phyloP scores from a whole-genome alignment of 2,329 filamentous ascomycete genomes.

The Biscogniauxia sp. region DNA sequence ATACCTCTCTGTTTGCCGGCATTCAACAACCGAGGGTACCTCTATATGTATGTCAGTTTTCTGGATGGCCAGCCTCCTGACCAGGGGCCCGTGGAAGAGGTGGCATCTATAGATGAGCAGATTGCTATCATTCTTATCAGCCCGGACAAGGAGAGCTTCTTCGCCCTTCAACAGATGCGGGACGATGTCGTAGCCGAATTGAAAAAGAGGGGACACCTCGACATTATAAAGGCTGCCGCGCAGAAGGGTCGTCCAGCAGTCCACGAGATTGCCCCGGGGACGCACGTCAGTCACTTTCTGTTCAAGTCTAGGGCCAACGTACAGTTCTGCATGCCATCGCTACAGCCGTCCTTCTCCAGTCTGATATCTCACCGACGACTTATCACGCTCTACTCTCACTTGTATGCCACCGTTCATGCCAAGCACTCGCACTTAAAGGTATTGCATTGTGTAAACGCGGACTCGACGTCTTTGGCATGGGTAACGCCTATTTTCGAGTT shows the following conservation, averaged over 20 bases:
- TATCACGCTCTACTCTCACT: conserved; percentile 78
- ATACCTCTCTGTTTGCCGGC: conserved; percentile 92
- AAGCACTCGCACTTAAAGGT: conserved; percentile 85
- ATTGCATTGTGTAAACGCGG: conserved; percentile 72
- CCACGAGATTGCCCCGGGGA: conserved; percentile 75
- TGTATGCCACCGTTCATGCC: conserved; percentile 82
- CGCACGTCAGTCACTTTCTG: conserved; percentile 82
- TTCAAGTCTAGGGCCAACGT: conserved; percentile 96
- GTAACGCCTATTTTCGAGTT: conserved; percentile 88
- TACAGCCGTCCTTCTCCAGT: conserved; percentile 63
- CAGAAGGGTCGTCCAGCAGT: conserved; percentile 67
- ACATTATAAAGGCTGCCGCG: conserved; percentile 70
- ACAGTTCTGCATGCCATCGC: conserved; percentile 89
- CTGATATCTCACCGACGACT: conserved; percentile 65
- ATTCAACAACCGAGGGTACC: conserved; percentile 93
- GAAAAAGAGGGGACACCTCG: conserved; percentile 70
- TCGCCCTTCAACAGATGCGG: conserved; percentile 74
- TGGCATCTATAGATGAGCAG: conserved; percentile 68
- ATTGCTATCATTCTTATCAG: conserved; percentile 94
- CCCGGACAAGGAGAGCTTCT: conserved; percentile 90
- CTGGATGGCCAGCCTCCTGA: conserved; percentile 61
- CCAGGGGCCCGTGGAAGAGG: conserved; percentile 40
- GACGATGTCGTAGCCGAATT: conserved; percentile 66
- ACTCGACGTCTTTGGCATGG: conserved; percentile 83
- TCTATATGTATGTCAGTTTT: conserved; percentile 99